phyloP scores from a whole-genome alignment of 2,329 filamentous ascomycete genomes.

The Aspergillus clavatus region DNA sequence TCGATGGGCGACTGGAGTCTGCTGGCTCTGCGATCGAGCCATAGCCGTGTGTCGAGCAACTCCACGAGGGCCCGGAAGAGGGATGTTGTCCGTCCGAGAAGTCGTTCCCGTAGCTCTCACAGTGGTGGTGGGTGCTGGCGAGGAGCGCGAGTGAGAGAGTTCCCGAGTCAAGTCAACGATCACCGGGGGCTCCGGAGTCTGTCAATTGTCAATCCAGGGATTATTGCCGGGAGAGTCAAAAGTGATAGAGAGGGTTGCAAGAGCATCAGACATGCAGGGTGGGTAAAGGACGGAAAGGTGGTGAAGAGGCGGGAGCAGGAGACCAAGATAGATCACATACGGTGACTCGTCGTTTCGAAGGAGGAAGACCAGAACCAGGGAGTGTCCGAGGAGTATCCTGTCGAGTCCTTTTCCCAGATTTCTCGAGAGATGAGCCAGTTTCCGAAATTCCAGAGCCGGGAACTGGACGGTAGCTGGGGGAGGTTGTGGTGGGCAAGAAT shows the following conservation, averaged over 20 bases:
- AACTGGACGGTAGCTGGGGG: conserved; percentile 18
- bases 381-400: conserved; percentile 38
- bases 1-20: conserved; percentile 30
- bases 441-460: conserved; percentile 17
- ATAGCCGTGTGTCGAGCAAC: conserved; percentile 32
- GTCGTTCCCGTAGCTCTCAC: conserved; percentile 23
- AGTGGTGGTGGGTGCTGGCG: conserved; percentile 20
- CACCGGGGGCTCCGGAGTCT: conserved; percentile 37
- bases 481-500: conserved; percentile 31
- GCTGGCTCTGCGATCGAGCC: conserved; percentile 38
- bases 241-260: conserved; percentile 14
- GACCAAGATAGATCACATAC: conserved; percentile 42
- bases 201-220: conserved; percentile 40
- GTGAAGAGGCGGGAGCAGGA: conserved; percentile 30
- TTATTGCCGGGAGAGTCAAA: conserved; percentile 23
- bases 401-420: conserved; percentile 40
- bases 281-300: conserved; percentile 19
- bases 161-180: conserved; percentile 29
- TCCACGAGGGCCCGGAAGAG: conserved; percentile 22
- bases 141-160: conserved; percentile 28
- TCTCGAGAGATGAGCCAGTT: conserved; percentile 22
- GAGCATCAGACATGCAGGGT: conserved; percentile 21
- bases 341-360: conserved; percentile 43
- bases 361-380: conserved; percentile 36
- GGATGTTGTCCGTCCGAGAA: conserved; percentile 22